These are phyloP conservation scores for Phallus indusiatus DNA, from an alignment of 768 basidiomycete species.

Conservation along the genomic window DNA sequence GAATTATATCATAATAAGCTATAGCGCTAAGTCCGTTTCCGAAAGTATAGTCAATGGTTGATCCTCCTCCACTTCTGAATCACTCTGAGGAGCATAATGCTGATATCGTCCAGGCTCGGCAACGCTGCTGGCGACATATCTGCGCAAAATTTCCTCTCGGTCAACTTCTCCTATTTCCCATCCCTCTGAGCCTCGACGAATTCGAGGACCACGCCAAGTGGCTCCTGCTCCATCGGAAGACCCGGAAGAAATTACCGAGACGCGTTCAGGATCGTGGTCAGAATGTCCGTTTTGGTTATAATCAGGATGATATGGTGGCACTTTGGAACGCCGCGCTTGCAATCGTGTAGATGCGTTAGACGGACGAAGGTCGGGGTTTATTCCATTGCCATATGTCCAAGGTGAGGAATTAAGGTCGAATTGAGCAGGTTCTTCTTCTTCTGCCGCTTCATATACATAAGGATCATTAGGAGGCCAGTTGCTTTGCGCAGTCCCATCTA, in stretches of 20 bases:
- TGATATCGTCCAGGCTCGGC: conserved; percentile 54
- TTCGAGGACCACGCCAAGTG: conserved; percentile 13
- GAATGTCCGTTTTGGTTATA: conserved; percentile 29
- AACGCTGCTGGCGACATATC: conserved; percentile 45
- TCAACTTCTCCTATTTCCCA: conserved; percentile 58
- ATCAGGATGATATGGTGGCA: conserved; percentile 75
- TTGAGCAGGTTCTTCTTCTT: conserved; percentile 24
- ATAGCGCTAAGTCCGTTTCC: not conserved
- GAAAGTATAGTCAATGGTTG: not conserved
- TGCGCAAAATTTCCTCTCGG: conserved; percentile 54
- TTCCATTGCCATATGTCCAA: conserved; percentile 77
- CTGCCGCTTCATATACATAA: conserved; percentile 13
- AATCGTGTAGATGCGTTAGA: conserved; percentile 37
- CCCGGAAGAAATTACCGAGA: not conserved
- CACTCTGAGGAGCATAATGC: conserved; percentile 49
- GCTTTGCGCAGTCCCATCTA: conserved; percentile 30
- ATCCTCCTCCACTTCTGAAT: conserved; percentile 5
- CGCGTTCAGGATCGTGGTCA: conserved; percentile 14
- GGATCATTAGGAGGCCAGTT: conserved; percentile 76
- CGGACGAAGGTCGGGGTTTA: conserved; percentile 71
- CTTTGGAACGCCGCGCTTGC: conserved; percentile 28
- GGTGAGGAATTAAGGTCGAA: conserved; percentile 53
- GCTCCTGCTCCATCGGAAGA: conserved; percentile 6
- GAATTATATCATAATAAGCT: not conserved
- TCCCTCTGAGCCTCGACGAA: conserved; percentile 74